Percentiles rank a stretch among this genome's conserved stretches.
Conservation (phyloP, 192 early-diverging fungal genomes). For the Linnemannia exigua region DNA sequence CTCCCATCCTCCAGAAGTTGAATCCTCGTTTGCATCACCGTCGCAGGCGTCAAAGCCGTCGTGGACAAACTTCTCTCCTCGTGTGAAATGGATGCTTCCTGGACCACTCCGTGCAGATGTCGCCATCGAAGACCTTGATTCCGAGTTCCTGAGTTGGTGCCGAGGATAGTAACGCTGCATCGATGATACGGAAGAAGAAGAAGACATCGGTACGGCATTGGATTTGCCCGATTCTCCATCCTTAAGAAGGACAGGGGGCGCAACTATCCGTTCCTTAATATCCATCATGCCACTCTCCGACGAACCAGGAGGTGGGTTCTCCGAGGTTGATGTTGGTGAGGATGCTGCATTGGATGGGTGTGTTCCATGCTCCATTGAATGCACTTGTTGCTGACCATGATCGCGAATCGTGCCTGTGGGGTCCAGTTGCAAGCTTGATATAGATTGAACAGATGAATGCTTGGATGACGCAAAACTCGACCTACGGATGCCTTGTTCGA, state of each 20-base stretch:
- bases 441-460: not conserved
- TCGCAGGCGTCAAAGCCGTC: slow-evolving; percentile 28
- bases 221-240: not conserved
- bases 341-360: not conserved
- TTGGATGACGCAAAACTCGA: slow-evolving; percentile 6
- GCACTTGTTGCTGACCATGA: not conserved
- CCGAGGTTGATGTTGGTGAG: not conserved
- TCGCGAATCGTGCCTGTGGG: not conserved
- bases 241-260: not conserved
- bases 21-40: slow-evolving; percentile 1
- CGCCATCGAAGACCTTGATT: slow-evolving; percentile 23
- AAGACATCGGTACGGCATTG: slow-evolving; percentile 3
- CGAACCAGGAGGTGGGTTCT: not conserved
- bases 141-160: slow-evolving; percentile 6
- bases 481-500: slow-evolving; percentile 2
- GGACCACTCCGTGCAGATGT: not conserved
- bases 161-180: slow-evolving; percentile 14
- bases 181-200: slow-evolving; percentile 37
- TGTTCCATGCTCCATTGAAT: not conserved
- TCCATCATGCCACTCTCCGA: slow-evolving; percentile 17
- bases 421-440: not conserved
- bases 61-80: slow-evolving; percentile 24
- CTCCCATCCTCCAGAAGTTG: slow-evolving; percentile 36
- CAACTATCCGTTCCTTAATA: slow-evolving; percentile 36
- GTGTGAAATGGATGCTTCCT: not conserved